Evolutionary conservation across 2,329 filamentous ascomycete species (phyloP).

Genomic region (Botrytis deweyae): DNA sequence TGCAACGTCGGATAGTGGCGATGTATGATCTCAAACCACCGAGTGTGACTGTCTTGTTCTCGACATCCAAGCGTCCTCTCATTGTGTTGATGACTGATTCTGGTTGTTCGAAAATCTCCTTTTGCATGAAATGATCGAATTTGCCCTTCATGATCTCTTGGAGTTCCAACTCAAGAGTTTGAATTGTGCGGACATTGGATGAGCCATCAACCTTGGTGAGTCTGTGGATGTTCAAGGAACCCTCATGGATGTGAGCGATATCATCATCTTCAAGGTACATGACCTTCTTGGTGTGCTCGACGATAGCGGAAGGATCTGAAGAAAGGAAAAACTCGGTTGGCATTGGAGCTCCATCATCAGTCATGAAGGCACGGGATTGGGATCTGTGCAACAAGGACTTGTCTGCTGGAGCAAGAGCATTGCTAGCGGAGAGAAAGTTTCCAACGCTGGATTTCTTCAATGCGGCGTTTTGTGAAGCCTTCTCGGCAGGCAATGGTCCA

Average conservation of each 20-base stretch:
- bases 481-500: slow-evolving; percentile 81
- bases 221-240: slow-evolving; percentile 97
- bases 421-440: slow-evolving; percentile 64
- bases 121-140: slow-evolving; percentile 99
- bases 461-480: slow-evolving; percentile 92
- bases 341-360: slow-evolving; percentile 96
- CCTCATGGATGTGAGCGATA: slow-evolving; percentile 99
- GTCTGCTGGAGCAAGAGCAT: slow-evolving; percentile 83
- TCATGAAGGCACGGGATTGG: slow-evolving; percentile 97
- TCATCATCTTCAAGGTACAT: slow-evolving; percentile 99
- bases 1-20: slow-evolving; percentile 90
- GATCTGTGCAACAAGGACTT: slow-evolving; percentile 98
- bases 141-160: slow-evolving; percentile 99
- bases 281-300: slow-evolving; percentile 99
- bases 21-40: slow-evolving; percentile 97
- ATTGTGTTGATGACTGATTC: slow-evolving; percentile 99
- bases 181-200: slow-evolving; percentile 95
- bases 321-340: slow-evolving; percentile 99
- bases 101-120: slow-evolving; percentile 99
- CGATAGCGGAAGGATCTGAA: slow-evolving; percentile 95
- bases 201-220: slow-evolving; percentile 95
- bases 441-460: slow-evolving; percentile 80
- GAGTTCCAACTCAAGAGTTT: slow-evolving; percentile 97
- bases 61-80: slow-evolving; percentile 93
- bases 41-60: slow-evolving; percentile 92